Evolutionary conservation across 2,329 filamentous ascomycete species (phyloP), one percentile per base, ranked within the genome.

Genomic region (Shiraia bambusicola): DNA sequence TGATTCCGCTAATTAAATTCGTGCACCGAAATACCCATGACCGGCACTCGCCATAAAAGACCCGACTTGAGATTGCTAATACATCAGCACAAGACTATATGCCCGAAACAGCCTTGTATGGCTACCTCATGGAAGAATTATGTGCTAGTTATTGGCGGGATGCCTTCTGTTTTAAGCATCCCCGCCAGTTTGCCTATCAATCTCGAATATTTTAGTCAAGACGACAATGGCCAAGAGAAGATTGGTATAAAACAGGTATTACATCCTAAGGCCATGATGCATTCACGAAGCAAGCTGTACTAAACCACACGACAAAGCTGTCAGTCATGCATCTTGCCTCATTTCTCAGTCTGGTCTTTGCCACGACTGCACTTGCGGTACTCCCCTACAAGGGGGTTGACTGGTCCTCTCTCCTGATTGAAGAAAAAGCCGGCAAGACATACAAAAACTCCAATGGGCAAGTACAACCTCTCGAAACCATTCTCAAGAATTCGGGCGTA

Each of bases 301-400:
- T 8, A 17, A 7, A 17, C 24, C 22, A 37, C 14, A 28, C 6
- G 14, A 13, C 16, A 25, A 25, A 16, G 17, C 19, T 15, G 6
- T 13, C 35, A 51, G 58, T 13, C 27, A 67, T 67, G 64, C 60
- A 56, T 46, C 47, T 63, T 41, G 38, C 59, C 6, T 38, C 50
- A 9, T 37, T 63, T 38, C 32, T 63, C 36, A 8, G 19, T 22
- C 31, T 52, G 25, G 40, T 61, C 35, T 51, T 54, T 42, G 49
- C 54, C 39, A 36, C 50, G 49, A 37, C 51, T 3, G 61, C 61
- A 6, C 47, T 65, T 3, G 74, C 74, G 2, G 72, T 78, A 17
- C 72, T 88, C 3, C 77, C 76, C 2, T 84, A 83, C 66, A 81
- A 78, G 49, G 84, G 85, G 7, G 82, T 80, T 3, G 84, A 88